A percentile compares a stretch with the other conserved stretches of the same genome.
Conservation (phyloP, 768 basidiomycete genomes). For the Russula emetica region DNA sequence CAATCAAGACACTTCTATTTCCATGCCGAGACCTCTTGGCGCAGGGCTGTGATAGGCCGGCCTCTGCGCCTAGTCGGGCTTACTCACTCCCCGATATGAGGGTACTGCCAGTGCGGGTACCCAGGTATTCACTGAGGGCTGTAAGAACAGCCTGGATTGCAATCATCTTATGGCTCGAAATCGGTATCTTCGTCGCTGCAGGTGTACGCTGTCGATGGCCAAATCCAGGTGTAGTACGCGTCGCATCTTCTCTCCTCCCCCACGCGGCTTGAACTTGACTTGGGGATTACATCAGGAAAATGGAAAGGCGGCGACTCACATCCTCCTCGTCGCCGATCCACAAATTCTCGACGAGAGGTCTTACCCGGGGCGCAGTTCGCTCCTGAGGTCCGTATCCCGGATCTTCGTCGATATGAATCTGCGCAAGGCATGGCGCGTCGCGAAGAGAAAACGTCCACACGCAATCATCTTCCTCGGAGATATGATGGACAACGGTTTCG, state of each 20-base stretch:
- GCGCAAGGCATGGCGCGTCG: constrained; percentile 77
- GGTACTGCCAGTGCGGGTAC: too few relatives aligned
- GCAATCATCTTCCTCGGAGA: constrained; percentile 82
- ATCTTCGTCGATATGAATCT: constrained; percentile 76
- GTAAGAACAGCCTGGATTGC: constrained; percentile 60
- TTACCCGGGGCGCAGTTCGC: constrained; percentile 56
- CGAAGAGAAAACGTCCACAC: constrained; percentile 57
- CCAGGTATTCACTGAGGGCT: constrained; percentile 21
- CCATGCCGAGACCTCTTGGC: too few relatives aligned
- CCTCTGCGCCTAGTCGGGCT: too few relatives aligned
- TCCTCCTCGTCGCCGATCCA: constrained; percentile 85
- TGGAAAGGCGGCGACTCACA: constrained; percentile 26
- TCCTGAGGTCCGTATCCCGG: constrained; percentile 57
- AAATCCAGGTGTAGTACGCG: background rate
- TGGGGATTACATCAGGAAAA: constrained; percentile 10
- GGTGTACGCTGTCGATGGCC: constrained; percentile 18
- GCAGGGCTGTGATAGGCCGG: background rate
- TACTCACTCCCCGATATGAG: too few relatives aligned
- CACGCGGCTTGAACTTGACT: background rate
- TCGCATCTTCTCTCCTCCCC: too few relatives aligned
- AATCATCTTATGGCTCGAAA: constrained; percentile 66
- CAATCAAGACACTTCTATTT: too few relatives aligned
- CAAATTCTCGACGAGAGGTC: constrained; percentile 77
- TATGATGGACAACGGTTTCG: constrained; percentile 84
- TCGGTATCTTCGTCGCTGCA: constrained; percentile 46